These are phyloP conservation scores for Penicillium concentricum DNA, from an alignment of 2,329 filamentous ascomycete species.

Conservation along the genomic window DNA sequence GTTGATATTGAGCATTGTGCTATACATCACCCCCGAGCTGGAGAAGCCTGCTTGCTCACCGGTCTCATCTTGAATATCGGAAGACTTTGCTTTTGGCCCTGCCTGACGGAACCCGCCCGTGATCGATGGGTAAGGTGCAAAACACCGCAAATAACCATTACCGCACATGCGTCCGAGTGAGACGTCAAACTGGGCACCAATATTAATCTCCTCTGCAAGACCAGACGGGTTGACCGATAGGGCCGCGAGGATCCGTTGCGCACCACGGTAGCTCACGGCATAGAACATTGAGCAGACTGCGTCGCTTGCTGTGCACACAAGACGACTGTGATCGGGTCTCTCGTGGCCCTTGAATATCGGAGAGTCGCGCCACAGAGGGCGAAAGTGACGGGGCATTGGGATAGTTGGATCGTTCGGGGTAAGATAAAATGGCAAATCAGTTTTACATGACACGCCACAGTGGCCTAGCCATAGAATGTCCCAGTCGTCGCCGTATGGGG, in stretches of 20 bases:
- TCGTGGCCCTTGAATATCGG: neutral
- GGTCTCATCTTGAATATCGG: neutral
- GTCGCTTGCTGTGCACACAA: neutral
- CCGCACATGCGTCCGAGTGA: neutral
- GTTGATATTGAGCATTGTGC: neutral
- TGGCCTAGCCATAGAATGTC: neutral
- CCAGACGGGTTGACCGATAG: neutral
- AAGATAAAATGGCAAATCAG: neutral
- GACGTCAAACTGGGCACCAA: neutral
- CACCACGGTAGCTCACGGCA: neutral
- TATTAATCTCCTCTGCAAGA: neutral
- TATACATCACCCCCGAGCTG: neutral
- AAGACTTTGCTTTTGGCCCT: neutral
- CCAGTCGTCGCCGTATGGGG: neutral
- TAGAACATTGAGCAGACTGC: neutral
- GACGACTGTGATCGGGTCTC: neutral
- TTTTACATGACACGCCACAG: neutral
- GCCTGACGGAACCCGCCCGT: neutral
- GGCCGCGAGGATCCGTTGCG: neutral
- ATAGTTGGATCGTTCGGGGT: neutral
- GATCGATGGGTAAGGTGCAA: neutral
- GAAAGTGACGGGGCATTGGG: neutral
- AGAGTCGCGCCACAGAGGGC: neutral
- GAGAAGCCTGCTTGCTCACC: neutral
- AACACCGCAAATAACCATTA: neutral